A percentile compares a stretch with the other conserved stretches of the same genome.
Conservation (phyloP, 805 yeast species). For the Metschnikowia cerradonensis region DNA sequence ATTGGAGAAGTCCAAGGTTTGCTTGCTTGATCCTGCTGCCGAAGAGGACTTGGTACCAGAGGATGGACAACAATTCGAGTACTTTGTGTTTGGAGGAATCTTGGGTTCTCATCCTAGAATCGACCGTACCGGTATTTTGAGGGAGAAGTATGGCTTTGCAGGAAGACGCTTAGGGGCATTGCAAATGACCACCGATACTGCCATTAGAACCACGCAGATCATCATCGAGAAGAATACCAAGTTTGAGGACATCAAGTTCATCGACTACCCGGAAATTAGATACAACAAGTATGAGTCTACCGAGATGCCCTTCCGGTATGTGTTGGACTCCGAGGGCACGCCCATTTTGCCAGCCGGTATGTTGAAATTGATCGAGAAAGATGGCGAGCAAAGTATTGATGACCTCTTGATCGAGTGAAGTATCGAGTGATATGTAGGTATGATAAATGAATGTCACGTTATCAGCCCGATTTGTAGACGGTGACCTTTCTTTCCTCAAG, state of each 20-base stretch:
- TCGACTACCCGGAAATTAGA: constrained; percentile 92
- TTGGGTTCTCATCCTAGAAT: constrained; percentile 91
- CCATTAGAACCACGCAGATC: constrained; percentile 83
- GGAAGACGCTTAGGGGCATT: constrained; percentile 84
- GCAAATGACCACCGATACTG: constrained; percentile 98
- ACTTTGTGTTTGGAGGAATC: constrained; percentile 94
- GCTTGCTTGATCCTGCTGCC: constrained; percentile 89
- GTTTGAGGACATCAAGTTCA: constrained; percentile 74
- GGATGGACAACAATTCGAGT: constrained; percentile 67
- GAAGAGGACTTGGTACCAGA: constrained; percentile 64
- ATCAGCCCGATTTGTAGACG: constrained; percentile 16
- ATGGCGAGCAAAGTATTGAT: constrained; percentile 78
- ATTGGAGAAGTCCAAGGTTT: constrained; percentile 49
- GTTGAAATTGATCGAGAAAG: constrained; percentile 80
- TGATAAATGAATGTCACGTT: neutral
- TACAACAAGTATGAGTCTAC: constrained; percentile 87
- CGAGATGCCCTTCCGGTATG: constrained; percentile 96
- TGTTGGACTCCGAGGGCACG: constrained; percentile 53
- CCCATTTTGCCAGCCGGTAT: constrained; percentile 93
- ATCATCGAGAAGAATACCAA: constrained; percentile 56
- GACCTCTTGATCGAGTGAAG: constrained; percentile 48
- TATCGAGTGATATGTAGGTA: neutral
- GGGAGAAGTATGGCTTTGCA: constrained; percentile 73
- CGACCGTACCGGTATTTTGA: constrained; percentile 88
- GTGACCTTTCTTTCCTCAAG: constrained; percentile 27